Base-by-base conservation (phyloP, 1,284 basidiomycete species). In the Sutorius eximius region DNA sequence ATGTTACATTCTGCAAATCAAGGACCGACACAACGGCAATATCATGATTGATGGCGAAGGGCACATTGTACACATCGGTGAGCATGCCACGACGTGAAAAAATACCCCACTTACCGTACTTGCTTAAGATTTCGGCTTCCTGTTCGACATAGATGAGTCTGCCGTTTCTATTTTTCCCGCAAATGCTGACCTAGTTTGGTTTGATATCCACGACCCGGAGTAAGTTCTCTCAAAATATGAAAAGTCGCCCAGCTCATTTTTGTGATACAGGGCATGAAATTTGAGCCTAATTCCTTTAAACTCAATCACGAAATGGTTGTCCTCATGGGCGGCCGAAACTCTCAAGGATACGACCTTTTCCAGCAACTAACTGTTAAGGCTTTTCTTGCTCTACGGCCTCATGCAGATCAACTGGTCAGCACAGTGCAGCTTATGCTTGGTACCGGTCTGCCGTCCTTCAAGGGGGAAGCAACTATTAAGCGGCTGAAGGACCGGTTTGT, bases 1-100 rank as follows among this genome's bases (percentile, higher is more conserved):
- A 12, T 99, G 96, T 72, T 98, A 98, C 73, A 94, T 98, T 59
- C 75, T 98, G 38, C 96, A 99, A 72, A 94, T 98, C 74, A 96
- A 97, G 74, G 97, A 99, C 71, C 78, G 96, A 36, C 96, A 99
- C 73, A 98, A 98, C 68, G 96, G 96, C 20, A 99, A 99, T 71
- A 98, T 98, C 67, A 97, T 99, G 95, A 96, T 99, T 57, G 95
- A 98, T 67, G 93, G 91, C 8, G 91, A 95, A 58, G 96, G 96
- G 0, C 95, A 98, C 68, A 92, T 99, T 58, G 84, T 98, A 5
- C 96, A 99, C 69, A 87, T 98, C 61, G 93, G 91, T 92, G 59
- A 50, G 83, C 71, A 43, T 53, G 33, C 30, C 10, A 11, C 29
- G 32, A 30, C 33, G 24, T 56, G 52, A 24, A 43, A 34, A 8